phyloP scores from a whole-genome alignment of 768 basidiomycete genomes.

The Agaricus blazei region DNA sequence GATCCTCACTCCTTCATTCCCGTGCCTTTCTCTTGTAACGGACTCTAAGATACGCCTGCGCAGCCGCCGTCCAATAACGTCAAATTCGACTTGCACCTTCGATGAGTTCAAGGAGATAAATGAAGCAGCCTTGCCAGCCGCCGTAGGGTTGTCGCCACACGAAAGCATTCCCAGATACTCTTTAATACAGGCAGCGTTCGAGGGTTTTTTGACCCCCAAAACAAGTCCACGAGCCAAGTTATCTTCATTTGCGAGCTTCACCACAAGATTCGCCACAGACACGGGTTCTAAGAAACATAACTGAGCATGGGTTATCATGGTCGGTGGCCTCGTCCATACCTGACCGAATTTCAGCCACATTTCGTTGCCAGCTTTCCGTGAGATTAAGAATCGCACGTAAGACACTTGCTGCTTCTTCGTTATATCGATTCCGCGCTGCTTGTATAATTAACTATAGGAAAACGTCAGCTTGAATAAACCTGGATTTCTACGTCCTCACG shows the following conservation, averaged over 20 bases:
- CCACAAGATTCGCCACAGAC: conserved; percentile 58
- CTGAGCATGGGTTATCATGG: background rate
- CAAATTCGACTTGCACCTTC: conserved; percentile 79
- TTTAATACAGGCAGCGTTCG: conserved; percentile 58
- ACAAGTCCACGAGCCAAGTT: conserved; percentile 61
- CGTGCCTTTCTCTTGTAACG: conserved; percentile 78
- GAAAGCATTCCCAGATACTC: conserved; percentile 81
- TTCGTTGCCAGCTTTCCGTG: conserved; percentile 59
- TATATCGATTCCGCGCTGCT: conserved; percentile 77
- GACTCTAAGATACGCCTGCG: conserved; percentile 70
- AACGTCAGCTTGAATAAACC: conserved; percentile 5
- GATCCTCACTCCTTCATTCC: conserved; percentile 78
- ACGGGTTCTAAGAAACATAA: conserved; percentile 46
- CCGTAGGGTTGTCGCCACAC: conserved; percentile 77
- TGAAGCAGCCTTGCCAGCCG: conserved; percentile 60
- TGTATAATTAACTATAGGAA: conserved; percentile 63
- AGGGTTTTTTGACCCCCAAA: conserved; percentile 49
- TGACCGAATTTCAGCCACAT: conserved; percentile 57
- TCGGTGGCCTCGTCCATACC: conserved; percentile 31
- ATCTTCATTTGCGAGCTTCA: conserved; percentile 59
- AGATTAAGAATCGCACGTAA: conserved; percentile 67
- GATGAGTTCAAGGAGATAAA: conserved; percentile 69
- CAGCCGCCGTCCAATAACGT: conserved; percentile 61
- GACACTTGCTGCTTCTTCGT: conserved; percentile 66
- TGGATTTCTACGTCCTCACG: conserved; percentile 34